Evolutionary conservation across 306 rosid species (phyloP), one percentile per base, ranked within the genome.

Genomic region (Vachellia collinsii): DNA sequence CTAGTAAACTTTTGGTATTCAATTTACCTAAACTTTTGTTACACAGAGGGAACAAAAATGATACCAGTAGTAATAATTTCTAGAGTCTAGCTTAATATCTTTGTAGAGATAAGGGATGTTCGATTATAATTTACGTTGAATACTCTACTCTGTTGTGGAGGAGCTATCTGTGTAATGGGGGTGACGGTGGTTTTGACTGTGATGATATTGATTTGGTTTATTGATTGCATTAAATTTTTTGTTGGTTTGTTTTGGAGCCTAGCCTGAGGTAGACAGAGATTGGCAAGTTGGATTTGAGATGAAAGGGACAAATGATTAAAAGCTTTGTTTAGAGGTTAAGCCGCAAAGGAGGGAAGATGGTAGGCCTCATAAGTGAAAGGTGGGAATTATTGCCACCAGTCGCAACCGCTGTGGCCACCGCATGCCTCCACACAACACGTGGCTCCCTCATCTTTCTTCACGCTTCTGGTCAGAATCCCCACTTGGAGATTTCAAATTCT

Each of bases 261-360:
- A n/a, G n/a, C n/a, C 34, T 29, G 34, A 29, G 34, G 19, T 8
- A 56, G 11, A 56, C 63, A 56, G 5, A 11, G 1, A 59, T 11
- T 23, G 63, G 25, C 5, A 61, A 23, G 41, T 12, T 12, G 38
- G 8, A 14, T 11, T 5, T 62, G 38, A 25, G 3, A 12, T 25
- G 68, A 36, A 36, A 17, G 47, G 47, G 47, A 66, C 47, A 38
- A 66, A 8, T 16, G 44, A 13, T 66, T 7, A 5, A 17, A 16
- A 3, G 43, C 23, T 17, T 38, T 66, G 38, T 65, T 51, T 54
- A 3, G 11, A 20, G 25, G 13, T 16, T 66, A 38, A 39, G 70
- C 70, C 69, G 16, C 69, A 54, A 77, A 72, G 80, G 85, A 75
- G 64, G 91, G 88, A 88, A 58, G 74, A 85, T 88, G 88, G 44